Evolutionary conservation across 441 rosid species (phyloP).

Genomic region (Sinapis alba): DNA sequence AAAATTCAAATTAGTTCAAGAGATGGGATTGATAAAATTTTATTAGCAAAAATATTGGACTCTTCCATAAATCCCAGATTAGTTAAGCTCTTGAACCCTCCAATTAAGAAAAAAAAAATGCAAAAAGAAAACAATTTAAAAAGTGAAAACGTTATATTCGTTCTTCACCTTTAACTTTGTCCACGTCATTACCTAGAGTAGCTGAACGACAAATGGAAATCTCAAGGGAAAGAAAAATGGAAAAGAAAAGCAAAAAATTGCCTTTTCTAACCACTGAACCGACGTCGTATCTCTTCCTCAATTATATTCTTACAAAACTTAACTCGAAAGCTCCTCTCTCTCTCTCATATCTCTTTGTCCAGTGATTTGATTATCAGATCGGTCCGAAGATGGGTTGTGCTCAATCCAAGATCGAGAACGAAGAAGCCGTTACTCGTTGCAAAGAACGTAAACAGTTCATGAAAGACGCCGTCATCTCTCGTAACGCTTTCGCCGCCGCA

Average conservation of each 20-base stretch:
- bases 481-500: slow-evolving; percentile 93
- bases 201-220: slow-evolving; percentile 27
- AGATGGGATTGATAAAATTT: not conserved
- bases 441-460: slow-evolving; percentile 66
- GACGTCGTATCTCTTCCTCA: slow-evolving; percentile 15
- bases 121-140: not conserved
- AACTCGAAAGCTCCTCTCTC: slow-evolving; percentile 5
- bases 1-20: not conserved
- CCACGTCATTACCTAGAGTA: slow-evolving; percentile 31
- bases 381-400: slow-evolving; percentile 73
- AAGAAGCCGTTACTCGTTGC: slow-evolving; percentile 86
- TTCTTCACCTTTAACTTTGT: slow-evolving; percentile 17
- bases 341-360: slow-evolving; percentile 16
- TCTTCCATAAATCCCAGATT: not conserved
- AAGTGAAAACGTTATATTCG: slow-evolving; percentile 33
- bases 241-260: not conserved
- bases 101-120: not conserved
- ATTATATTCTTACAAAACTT: not conserved
- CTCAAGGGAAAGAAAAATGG: not conserved
- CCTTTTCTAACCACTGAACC: slow-evolving; percentile 26
- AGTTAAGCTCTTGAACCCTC: not conserved
- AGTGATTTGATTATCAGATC: not conserved
- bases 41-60: not conserved
- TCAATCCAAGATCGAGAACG: slow-evolving; percentile 92
- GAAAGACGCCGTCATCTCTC: slow-evolving; percentile 68